phyloP scores from a whole-genome alignment of 1,284 basidiomycete species.

The Cryptococcus sp. region DNA sequence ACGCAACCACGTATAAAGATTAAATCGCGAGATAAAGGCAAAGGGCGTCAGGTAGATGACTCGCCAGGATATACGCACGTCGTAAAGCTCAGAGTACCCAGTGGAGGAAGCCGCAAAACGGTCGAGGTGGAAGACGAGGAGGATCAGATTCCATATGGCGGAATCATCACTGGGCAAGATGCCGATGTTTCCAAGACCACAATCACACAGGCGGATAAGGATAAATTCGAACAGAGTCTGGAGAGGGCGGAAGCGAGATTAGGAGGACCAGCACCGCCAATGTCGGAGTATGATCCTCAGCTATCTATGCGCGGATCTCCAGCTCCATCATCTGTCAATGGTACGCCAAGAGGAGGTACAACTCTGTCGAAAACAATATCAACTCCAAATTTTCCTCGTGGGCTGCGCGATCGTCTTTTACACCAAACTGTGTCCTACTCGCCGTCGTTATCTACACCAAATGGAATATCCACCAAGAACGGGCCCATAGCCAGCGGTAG shows the following conservation, averaged over 20 bases:
- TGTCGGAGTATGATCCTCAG: constrained; percentile 20
- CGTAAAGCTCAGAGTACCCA: constrained; percentile 31
- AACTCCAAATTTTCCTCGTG: constrained; percentile 45
- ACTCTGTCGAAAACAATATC: constrained; percentile 18
- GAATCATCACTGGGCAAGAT: constrained; percentile 65
- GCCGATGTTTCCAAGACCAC: constrained; percentile 71
- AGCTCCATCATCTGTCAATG: constrained; percentile 12
- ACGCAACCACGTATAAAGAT: constrained; percentile 17
- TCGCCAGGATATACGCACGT: constrained; percentile 23
- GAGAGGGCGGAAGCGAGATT: constrained; percentile 59
- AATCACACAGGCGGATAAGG: constrained; percentile 64
- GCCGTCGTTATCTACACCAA: constrained; percentile 1
- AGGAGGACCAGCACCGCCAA: constrained; percentile 30
- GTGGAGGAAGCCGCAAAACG: constrained; percentile 22
- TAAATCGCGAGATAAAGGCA: constrained; percentile 12
- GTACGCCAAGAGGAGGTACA: neutral
- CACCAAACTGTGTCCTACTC: constrained; percentile 23
- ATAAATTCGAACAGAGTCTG: constrained; percentile 70
- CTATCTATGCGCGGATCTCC: constrained; percentile 12
- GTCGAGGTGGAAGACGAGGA: constrained; percentile 40
- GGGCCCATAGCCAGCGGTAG: constrained; percentile 5
- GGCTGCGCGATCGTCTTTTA: constrained; percentile 40
- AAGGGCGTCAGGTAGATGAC: constrained; percentile 4
- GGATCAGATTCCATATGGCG: constrained; percentile 64
- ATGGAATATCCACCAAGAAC: neutral